A percentile compares a stretch with the other conserved stretches of the same genome.
phyloP scores from a whole-genome alignment of 257 asterid genomes.

The Solanum raphanifolium region DNA sequence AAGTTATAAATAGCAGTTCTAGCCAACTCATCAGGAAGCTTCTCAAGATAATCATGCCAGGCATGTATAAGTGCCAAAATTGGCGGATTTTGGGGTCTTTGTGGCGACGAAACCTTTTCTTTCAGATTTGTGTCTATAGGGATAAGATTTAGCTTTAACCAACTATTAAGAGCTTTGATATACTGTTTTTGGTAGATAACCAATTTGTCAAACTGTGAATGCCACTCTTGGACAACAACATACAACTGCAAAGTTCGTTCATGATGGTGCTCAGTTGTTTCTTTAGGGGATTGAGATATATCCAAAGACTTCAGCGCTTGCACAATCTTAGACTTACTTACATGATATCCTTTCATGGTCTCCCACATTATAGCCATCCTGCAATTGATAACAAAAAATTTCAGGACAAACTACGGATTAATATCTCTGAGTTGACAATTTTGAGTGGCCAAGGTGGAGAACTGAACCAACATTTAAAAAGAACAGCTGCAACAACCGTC shows the following conservation, averaged over 20 bases:
- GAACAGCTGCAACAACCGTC: background rate
- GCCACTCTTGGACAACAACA: constrained; percentile 79
- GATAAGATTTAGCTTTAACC: constrained; percentile 76
- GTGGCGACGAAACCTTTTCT: constrained; percentile 76
- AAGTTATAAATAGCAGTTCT: constrained; percentile 56
- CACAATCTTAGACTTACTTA: constrained; percentile 47
- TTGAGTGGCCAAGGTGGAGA: background rate
- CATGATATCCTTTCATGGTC: constrained; percentile 59
- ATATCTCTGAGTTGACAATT: background rate
- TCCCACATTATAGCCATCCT: constrained; percentile 98
- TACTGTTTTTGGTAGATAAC: constrained; percentile 65
- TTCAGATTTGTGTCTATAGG: constrained; percentile 80
- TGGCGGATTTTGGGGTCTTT: constrained; percentile 56
- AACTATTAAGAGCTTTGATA: constrained; percentile 47
- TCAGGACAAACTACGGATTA: background rate
- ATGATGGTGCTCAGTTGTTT: constrained; percentile 84
- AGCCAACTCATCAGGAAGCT: constrained; percentile 77
- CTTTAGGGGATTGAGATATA: constrained; percentile 61
- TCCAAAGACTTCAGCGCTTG: constrained; percentile 48
- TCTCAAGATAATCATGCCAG: constrained; percentile 70
- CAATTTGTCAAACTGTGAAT: constrained; percentile 50
- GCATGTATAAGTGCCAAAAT: constrained; percentile 47
- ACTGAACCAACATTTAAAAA: background rate
- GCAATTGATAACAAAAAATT: background rate
- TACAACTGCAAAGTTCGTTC: constrained; percentile 71